Evolutionary conservation across 371 early-diverging fungal species (phyloP), one percentile per base, ranked within the genome.

Genomic region (Lichtheimia hyalospora): DNA sequence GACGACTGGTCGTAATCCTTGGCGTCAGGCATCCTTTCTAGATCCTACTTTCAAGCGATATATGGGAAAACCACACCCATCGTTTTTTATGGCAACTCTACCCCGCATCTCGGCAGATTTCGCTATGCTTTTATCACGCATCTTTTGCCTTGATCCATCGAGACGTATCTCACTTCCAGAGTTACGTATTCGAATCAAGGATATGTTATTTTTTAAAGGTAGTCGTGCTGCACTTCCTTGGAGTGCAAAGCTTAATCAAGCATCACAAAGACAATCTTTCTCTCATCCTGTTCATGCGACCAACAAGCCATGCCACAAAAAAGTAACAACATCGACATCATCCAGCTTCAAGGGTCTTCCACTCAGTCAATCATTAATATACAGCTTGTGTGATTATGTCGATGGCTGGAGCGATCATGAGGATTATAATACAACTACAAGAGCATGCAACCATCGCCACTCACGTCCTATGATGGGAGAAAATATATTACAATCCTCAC

Each of bases 191-290:
- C 77, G 83, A 40, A 85, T 89, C 56, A 69, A 15, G 79, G 81
- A 40, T 88, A 89, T 5, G 75, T 71, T 24, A 89, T 88, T 60
- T 88, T 89, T 82, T 90, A 87, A 51, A 88, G 89, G 58, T 89
- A 91, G 14, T 89, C 90, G 21, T 87, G 89, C 2, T 89, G 89
- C 66, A 96, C 96, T 71, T 91, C 95, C 82, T 92, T 93, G 12
- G 96, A 96, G 62, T 84, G 85, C 80, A 79, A 58, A 43, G 16
- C 23, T 25, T 15, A 13, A n/a, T 21, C 15, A 46, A 21, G 16
- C 7, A 13, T 18, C n/a, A 46, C 46, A 46, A 46, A 8, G n/a
- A 16, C 21, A 46, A 18, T 46, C 46, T 46, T 12, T n/a, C 10
- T 46, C 46, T 3, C 6, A 8, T 21, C 7, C n/a, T 18, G n/a